Evolutionary conservation across 2,329 filamentous ascomycete genomes (phyloP).

Genomic region (Neofusicoccum kwambonambiense): DNA sequence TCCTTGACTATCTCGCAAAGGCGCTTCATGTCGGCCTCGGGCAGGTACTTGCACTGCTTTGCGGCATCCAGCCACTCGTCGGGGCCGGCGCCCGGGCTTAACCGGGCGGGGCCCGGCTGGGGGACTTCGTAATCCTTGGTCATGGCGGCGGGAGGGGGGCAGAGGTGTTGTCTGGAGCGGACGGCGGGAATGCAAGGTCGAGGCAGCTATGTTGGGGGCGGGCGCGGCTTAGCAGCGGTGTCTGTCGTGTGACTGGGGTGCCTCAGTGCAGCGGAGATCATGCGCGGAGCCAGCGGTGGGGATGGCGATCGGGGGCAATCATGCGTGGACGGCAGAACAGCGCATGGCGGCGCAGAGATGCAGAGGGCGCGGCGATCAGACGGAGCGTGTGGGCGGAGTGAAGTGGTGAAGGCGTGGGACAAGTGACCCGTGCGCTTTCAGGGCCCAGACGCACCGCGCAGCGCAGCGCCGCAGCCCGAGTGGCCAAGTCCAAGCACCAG

Average conservation of each 20-base stretch:
- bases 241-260: constrained; percentile 28
- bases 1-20: constrained; percentile 99
- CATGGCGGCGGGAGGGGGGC: constrained; percentile 34
- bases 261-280: neutral
- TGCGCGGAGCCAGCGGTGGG: constrained; percentile 5
- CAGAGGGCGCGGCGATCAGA: constrained; percentile 12
- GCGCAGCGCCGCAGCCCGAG: too few relatives aligned
- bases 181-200: neutral
- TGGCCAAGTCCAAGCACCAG: neutral
- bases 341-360: constrained; percentile 15
- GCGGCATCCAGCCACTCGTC: constrained; percentile 97
- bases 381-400: constrained; percentile 8
- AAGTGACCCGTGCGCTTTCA: constrained; percentile 2
- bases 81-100: constrained; percentile 78
- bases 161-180: neutral
- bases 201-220: neutral
- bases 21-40: constrained; percentile 96
- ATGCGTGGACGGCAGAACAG: constrained; percentile 13
- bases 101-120: constrained; percentile 84
- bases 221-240: constrained; percentile 18
- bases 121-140: constrained; percentile 64
- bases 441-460: constrained; percentile 1
- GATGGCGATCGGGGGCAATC: constrained; percentile 16
- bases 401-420: constrained; percentile 9
- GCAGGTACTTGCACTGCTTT: constrained; percentile 95